Percentiles rank a stretch among this genome's conserved stretches.
Evolutionary conservation across 202 grass and related monocot species (phyloP).

Genomic region (Schoenoplectus triqueter): DNA sequence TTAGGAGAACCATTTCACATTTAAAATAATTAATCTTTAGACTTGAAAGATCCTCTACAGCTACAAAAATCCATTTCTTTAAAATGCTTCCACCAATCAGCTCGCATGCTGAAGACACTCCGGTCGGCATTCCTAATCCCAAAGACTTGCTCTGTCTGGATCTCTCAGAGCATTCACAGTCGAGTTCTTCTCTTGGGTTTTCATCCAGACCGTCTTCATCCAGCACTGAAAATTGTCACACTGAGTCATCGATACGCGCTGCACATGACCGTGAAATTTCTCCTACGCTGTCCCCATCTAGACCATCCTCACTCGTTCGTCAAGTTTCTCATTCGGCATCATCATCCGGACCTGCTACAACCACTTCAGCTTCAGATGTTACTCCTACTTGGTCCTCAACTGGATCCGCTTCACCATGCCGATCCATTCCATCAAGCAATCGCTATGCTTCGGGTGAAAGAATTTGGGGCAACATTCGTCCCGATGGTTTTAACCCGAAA

Average conservation of each 20-base stretch:
- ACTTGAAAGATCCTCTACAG: neutral
- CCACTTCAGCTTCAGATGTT: neutral
- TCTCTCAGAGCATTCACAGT: neutral
- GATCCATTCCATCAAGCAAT: neutral
- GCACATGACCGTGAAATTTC: neutral
- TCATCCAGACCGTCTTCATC: neutral
- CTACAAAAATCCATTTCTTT: neutral
- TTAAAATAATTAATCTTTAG: neutral
- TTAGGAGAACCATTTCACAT: neutral
- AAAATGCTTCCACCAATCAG: constrained; percentile 1
- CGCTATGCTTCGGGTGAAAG: neutral
- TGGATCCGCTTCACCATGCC: neutral
- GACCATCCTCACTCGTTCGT: neutral
- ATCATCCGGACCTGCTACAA: neutral
- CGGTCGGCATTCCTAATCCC: neutral
- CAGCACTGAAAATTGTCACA: neutral
- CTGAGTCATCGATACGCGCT: neutral
- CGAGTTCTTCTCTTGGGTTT: neutral
- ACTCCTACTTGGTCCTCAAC: neutral
- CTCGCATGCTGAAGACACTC: neutral
- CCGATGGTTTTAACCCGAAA: neutral
- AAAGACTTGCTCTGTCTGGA: neutral
- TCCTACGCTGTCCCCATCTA: neutral
- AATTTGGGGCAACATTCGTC: constrained; percentile 19
- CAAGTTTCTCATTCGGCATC: neutral